phyloP scores from a whole-genome alignment of 2,329 filamentous ascomycete species.

The Colletotrichum paranaense region DNA sequence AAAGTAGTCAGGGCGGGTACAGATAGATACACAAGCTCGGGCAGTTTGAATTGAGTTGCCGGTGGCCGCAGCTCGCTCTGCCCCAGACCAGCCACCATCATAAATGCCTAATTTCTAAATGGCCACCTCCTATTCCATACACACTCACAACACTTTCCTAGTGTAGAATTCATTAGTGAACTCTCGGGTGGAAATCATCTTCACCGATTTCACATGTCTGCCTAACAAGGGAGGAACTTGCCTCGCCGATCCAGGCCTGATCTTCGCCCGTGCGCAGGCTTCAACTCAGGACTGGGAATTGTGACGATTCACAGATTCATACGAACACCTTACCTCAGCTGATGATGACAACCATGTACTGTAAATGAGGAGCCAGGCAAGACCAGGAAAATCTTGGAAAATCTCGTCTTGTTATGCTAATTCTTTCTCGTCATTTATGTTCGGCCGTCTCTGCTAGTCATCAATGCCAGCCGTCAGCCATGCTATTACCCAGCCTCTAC shows the following conservation, averaged over 20 bases:
- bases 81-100: not conserved
- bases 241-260: not conserved
- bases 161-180: not conserved
- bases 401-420: not conserved
- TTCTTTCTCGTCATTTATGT: constrained; percentile 11
- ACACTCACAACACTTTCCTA: too few species aligned
- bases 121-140: not conserved
- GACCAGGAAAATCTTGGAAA: not conserved
- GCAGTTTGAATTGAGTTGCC: not conserved
- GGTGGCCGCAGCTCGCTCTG: not conserved
- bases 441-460: constrained; percentile 27
- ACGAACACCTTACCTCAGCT: too few species aligned
- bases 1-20: not conserved
- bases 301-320: too few species aligned
- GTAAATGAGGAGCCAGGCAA: not conserved
- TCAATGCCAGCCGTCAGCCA: not conserved
- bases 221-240: not conserved
- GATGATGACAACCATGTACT: too few species aligned
- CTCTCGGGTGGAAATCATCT: not conserved
- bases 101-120: not conserved
- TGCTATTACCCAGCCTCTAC: constrained; percentile 20
- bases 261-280: not conserved
- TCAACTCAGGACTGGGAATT: too few species aligned
- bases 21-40: not conserved
- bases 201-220: not conserved